phyloP scores from a whole-genome alignment of 257 asterid genomes.

The Anisodus acutangulus region DNA sequence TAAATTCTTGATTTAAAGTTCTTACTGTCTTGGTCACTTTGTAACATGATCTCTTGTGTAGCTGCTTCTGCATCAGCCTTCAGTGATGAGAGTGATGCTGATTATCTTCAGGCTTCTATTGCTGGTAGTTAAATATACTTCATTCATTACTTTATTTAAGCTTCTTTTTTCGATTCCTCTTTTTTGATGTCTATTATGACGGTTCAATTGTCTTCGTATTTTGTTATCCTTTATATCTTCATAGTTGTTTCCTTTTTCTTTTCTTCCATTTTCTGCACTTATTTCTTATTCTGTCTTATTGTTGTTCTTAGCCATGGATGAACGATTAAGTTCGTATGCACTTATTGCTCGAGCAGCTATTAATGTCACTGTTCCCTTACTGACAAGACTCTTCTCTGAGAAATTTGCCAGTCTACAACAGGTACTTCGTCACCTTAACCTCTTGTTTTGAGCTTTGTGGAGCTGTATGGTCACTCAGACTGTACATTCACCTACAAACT shows the following conservation, averaged over 20 bases:
- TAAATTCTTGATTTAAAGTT: slow-evolving; percentile 28
- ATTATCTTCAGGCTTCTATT: slow-evolving; percentile 77
- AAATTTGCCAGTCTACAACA: slow-evolving; percentile 72
- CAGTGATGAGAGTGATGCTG: slow-evolving; percentile 66
- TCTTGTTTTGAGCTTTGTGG: background rate
- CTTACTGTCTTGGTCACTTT: slow-evolving; percentile 35
- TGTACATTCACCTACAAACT: slow-evolving; percentile 17
- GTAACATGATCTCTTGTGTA: slow-evolving; percentile 43
- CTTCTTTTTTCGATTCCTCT: slow-evolving; percentile 24
- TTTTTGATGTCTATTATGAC: background rate
- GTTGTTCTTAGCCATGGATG: slow-evolving; percentile 86
- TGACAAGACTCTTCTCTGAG: slow-evolving; percentile 67
- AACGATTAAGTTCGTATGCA: slow-evolving; percentile 92
- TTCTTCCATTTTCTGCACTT: background rate
- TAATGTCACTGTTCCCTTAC: slow-evolving; percentile 67
- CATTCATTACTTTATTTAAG: slow-evolving; percentile 28
- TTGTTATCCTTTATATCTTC: slow-evolving; percentile 13
- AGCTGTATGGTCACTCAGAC: slow-evolving; percentile 21
- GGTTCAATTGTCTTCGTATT: background rate
- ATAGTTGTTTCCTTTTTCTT: background rate
- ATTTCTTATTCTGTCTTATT: slow-evolving; percentile 34
- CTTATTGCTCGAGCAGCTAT: slow-evolving; percentile 96
- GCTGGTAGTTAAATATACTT: slow-evolving; percentile 50
- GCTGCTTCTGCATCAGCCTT: slow-evolving; percentile 88
- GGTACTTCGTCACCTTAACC: slow-evolving; percentile 45